Conservation (phyloP, 352 stramenopile species). For the Pelagophyceae sp. region DNA sequence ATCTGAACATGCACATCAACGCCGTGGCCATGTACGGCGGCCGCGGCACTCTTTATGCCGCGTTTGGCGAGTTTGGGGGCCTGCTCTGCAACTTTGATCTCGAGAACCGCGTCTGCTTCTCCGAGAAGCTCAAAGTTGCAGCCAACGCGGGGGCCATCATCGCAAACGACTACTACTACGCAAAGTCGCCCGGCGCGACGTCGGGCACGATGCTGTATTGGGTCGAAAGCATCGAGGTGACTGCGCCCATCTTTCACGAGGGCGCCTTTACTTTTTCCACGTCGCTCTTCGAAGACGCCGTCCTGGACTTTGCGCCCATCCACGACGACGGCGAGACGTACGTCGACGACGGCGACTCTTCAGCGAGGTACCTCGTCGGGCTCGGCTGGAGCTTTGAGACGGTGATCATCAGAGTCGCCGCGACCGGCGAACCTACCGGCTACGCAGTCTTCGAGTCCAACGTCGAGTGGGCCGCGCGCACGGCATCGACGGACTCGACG, state of each 20-base stretch:
- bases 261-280: not conserved
- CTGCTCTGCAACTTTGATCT: not conserved
- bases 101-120: not conserved
- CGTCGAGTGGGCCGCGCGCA: not conserved
- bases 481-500: not conserved
- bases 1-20: not conserved
- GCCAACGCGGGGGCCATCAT: constrained; percentile 5
- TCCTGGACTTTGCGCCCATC: not conserved
- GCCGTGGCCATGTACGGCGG: not conserved
- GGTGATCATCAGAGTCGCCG: not conserved
- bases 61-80: not conserved
- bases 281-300: not conserved
- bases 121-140: not conserved
- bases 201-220: not conserved
- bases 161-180: constrained; percentile 13
- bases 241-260: not conserved
- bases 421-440: not conserved
- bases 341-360: constrained; percentile 7
- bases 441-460: not conserved
- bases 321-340: not conserved
- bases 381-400: not conserved
- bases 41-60: not conserved
- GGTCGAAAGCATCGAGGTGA: not conserved
- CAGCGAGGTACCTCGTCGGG: not conserved
- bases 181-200: not conserved